These are phyloP conservation scores for Rauvolfia tetraphylla DNA, from an alignment of 257 asterid genomes.

Conservation along the genomic window DNA sequence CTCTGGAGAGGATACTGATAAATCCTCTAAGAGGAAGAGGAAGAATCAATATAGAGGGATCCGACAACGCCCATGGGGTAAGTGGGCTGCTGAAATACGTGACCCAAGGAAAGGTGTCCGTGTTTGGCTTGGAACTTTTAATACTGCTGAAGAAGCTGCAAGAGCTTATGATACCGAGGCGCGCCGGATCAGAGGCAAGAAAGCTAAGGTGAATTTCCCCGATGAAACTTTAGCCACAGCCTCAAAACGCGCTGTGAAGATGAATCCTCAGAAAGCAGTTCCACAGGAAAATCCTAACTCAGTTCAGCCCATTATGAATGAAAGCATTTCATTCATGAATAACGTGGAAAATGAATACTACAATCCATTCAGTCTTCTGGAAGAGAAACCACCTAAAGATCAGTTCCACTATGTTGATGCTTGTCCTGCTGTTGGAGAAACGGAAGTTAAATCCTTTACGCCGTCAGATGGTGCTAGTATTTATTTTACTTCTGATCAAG, in stretches of 20 bases:
- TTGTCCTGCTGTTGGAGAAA: conserved; percentile 35
- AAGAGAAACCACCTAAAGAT: conserved; percentile 64
- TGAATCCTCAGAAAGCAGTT: conserved; percentile 25
- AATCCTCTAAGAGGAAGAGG: conserved; percentile 80
- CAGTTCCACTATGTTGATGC: conserved; percentile 30
- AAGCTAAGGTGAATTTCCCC: conserved; percentile 94
- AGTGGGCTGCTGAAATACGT: conserved; percentile 99
- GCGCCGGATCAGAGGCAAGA: conserved; percentile 82
- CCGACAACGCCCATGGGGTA: conserved; percentile 99
- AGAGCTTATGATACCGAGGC: conserved; percentile 94
- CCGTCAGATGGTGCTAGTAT: conserved; percentile 39
- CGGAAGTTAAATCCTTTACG: conserved; percentile 35
- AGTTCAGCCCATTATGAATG: conserved; percentile 11
- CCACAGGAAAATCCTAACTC: conserved; percentile 19
- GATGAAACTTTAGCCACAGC: conserved; percentile 46
- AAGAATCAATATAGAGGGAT: conserved; percentile 94
- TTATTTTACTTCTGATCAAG: conserved; percentile 74
- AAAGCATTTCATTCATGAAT: conserved; percentile 9
- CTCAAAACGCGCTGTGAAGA: conserved; percentile 38
- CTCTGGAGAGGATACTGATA: conserved; percentile 55
- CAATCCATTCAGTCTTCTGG: conserved; percentile 38
- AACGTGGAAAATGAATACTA: conserved; percentile 22
- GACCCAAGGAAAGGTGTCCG: conserved; percentile 96
- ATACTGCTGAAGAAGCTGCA: conserved; percentile 99
- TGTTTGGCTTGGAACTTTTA: conserved; percentile 97